Conservation (phyloP, 306 rosid species). For the Trichosanthes cucumerina region DNA sequence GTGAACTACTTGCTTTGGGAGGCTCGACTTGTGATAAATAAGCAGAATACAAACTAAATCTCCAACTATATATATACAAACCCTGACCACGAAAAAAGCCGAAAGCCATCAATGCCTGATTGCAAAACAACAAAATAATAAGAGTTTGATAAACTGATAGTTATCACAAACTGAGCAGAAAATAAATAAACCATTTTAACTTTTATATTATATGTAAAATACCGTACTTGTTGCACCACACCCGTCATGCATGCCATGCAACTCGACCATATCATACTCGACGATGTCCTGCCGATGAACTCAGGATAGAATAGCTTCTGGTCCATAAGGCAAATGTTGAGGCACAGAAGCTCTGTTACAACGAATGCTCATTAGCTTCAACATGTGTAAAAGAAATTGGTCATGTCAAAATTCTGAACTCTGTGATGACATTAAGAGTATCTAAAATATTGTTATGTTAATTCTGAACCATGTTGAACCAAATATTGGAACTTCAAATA, state of each 20-base stretch:
- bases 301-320: slow-evolving; percentile 38
- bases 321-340: slow-evolving; percentile 32
- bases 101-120: neutral
- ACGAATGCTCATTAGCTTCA: neutral
- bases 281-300: neutral
- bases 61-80: neutral
- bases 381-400: neutral
- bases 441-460: neutral
- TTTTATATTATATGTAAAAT: neutral
- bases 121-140: neutral
- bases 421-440: neutral
- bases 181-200: neutral
- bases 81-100: neutral
- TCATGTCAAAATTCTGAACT: neutral
- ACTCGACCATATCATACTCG: neutral
- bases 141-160: neutral
- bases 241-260: neutral
- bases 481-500: neutral
- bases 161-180: neutral
- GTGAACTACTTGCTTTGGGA: neutral
- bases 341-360: slow-evolving; percentile 41
- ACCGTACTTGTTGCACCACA: neutral
- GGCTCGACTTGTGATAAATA: neutral
- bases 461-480: neutral
- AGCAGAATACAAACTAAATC: neutral